Conservation (phyloP, 2,329 filamentous ascomycete genomes). For the Zymoseptoria ardabiliae region DNA sequence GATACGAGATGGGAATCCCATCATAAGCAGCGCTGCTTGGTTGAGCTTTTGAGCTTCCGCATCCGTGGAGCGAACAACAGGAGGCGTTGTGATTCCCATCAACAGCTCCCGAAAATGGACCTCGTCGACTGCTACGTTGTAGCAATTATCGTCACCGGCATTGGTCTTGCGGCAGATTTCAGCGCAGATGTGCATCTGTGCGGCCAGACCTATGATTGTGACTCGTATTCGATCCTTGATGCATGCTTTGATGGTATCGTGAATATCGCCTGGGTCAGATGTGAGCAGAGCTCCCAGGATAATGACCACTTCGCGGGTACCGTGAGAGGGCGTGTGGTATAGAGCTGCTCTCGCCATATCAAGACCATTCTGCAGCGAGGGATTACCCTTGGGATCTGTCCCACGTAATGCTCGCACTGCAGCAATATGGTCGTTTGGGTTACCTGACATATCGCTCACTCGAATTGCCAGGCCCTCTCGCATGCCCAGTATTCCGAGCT, state of each 20-base stretch:
- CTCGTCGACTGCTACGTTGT: constrained; percentile 80
- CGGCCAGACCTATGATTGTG: constrained; percentile 80
- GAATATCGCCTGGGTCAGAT: constrained; percentile 89
- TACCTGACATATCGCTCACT: constrained; percentile 84
- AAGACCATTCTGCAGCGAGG: constrained; percentile 77
- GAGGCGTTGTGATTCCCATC: constrained; percentile 80
- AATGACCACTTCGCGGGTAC: constrained; percentile 85
- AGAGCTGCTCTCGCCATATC: constrained; percentile 89
- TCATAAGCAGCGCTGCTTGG: constrained; percentile 68
- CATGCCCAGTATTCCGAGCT: constrained; percentile 89
- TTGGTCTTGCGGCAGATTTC: constrained; percentile 88
- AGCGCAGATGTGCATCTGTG: constrained; percentile 84
- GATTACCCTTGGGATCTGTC: constrained; percentile 44
- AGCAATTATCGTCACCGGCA: constrained; percentile 64
- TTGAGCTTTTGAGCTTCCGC: constrained; percentile 31
- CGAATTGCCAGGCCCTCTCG: constrained; percentile 80
- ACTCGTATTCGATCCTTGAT: constrained; percentile 79
- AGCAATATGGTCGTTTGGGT: constrained; percentile 79
- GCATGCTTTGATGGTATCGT: constrained; percentile 74
- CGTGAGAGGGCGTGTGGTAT: constrained; percentile 89
- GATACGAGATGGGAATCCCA: constrained; percentile 90
- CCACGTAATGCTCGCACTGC: constrained; percentile 54
- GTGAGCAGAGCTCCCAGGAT: constrained; percentile 86
- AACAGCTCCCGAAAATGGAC: constrained; percentile 84
- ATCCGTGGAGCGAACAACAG: constrained; percentile 57